phyloP scores from a whole-genome alignment of 495 filamentous ascomycete species.

The Penicillium alfredii region DNA sequence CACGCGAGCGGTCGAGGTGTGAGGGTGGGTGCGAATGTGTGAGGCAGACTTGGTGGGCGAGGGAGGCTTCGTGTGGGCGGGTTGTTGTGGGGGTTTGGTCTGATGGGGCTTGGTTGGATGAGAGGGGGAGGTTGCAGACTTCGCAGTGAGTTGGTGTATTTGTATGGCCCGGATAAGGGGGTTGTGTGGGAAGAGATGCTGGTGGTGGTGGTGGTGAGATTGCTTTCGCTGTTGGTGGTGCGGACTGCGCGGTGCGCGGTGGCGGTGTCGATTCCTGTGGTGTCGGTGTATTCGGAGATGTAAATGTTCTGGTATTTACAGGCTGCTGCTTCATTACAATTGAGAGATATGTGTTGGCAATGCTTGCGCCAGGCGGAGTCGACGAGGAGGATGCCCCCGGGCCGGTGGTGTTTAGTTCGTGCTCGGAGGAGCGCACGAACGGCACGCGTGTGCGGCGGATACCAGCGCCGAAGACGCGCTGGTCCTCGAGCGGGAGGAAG shows the following conservation, averaged over 20 bases:
- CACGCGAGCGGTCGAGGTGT: conserved; percentile 67
- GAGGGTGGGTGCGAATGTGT: conserved; percentile 81
- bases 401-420: conserved; percentile 39
- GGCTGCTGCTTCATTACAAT: conserved; percentile 52
- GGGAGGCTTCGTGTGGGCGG: conserved; percentile 58
- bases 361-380: conserved; percentile 27
- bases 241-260: conserved; percentile 10
- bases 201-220: conserved; percentile 4
- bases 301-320: too few relatives aligned
- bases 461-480: conserved; percentile 73
- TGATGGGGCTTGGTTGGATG: conserved; percentile 1
- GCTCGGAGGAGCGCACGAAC: conserved; percentile 66
- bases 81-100: conserved; percentile 5
- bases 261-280: conserved; percentile 5
- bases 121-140: conserved; percentile 54
- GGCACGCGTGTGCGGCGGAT: conserved; percentile 70
- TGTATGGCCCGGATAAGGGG: neutral
- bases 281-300: conserved; percentile 17
- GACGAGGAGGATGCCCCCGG: conserved; percentile 22
- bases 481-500: conserved; percentile 62
- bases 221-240: conserved; percentile 14
- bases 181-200: conserved; percentile 1
- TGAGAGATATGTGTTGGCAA: conserved; percentile 64
- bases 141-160: conserved; percentile 35
- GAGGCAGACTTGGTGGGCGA: conserved; percentile 78